A percentile compares a stretch with the other conserved stretches of the same genome.
These are phyloP conservation scores for Kwoniella europaea DNA, from an alignment of 768 basidiomycete genomes.

Conservation along the genomic window DNA sequence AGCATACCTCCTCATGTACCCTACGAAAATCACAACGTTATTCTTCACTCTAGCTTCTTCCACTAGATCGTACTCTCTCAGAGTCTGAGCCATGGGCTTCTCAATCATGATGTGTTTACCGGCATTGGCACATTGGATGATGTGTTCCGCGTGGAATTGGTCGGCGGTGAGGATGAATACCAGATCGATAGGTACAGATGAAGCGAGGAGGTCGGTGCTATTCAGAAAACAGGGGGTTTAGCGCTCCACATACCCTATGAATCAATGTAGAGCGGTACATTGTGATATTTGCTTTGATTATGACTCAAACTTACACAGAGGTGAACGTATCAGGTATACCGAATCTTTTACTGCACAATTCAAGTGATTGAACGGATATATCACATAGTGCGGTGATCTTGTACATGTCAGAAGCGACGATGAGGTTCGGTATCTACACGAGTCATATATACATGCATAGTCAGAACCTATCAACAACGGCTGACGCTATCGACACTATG, in stretches of 20 bases:
- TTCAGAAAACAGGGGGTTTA: no score
- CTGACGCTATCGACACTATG: neutral
- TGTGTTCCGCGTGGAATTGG: constrained; percentile 38
- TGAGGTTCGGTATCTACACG: constrained; percentile 34
- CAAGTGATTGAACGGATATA: constrained; percentile 30
- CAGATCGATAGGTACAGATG: constrained; percentile 34
- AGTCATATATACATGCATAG: no score
- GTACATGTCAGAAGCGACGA: constrained; percentile 30
- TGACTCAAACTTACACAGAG: constrained; percentile 24
- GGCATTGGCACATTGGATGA: constrained; percentile 32
- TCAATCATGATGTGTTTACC: constrained; percentile 54
- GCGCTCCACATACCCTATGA: no score
- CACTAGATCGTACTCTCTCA: constrained; percentile 41
- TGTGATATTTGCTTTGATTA: no score
- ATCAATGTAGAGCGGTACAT: no score
- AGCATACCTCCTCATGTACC: constrained; percentile 56
- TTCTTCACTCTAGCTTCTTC: constrained; percentile 38
- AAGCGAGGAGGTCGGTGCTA: constrained; percentile 38
- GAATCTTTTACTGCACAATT: constrained; percentile 31
- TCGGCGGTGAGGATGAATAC: constrained; percentile 41
- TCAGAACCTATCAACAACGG: neutral
- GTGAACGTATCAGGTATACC: constrained; percentile 27
- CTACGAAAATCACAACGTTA: constrained; percentile 42
- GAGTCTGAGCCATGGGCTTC: constrained; percentile 52
- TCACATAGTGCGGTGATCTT: constrained; percentile 38